A percentile compares a stretch with the other conserved stretches of the same genome.
Conservation (phyloP, 257 asterid species). For the Nicotiana undulata region DNA sequence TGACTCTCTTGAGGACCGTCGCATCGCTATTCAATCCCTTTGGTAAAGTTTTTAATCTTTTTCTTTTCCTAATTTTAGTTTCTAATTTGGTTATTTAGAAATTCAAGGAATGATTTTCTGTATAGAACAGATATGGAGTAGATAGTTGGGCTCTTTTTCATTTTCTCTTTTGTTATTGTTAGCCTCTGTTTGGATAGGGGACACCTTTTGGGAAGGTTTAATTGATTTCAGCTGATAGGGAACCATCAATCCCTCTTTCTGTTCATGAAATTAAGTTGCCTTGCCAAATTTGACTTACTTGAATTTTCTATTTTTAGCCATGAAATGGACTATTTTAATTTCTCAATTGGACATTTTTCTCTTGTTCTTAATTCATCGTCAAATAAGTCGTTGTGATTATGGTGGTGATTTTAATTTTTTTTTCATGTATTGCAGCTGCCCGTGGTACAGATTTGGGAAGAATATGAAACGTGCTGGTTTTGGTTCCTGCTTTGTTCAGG, state of each 20-base stretch:
- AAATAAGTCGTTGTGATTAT: conserved; percentile 7
- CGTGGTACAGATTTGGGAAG: conserved; percentile 93
- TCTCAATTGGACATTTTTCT: background rate
- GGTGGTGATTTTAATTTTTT: conserved; percentile 11
- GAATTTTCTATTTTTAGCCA: background rate
- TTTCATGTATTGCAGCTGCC: conserved; percentile 62
- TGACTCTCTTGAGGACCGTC: conserved; percentile 70
- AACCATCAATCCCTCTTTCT: background rate
- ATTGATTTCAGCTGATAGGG: background rate
- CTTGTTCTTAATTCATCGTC: background rate
- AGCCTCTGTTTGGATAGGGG: background rate
- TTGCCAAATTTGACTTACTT: background rate
- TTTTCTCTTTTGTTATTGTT: background rate
- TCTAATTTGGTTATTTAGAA: background rate
- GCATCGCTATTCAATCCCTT: conserved; percentile 66
- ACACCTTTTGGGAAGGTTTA: background rate
- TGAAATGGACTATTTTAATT: background rate
- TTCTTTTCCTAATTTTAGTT: background rate
- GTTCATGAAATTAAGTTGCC: background rate
- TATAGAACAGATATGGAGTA: background rate
- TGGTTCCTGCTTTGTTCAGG: conserved; percentile 91
- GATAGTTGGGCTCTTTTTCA: background rate
- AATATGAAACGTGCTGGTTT: conserved; percentile 92
- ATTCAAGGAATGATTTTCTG: background rate
- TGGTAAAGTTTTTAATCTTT: conserved; percentile 32